phyloP scores from a whole-genome alignment of 2,329 filamentous ascomycete species.

The Metarhizium humberi region DNA sequence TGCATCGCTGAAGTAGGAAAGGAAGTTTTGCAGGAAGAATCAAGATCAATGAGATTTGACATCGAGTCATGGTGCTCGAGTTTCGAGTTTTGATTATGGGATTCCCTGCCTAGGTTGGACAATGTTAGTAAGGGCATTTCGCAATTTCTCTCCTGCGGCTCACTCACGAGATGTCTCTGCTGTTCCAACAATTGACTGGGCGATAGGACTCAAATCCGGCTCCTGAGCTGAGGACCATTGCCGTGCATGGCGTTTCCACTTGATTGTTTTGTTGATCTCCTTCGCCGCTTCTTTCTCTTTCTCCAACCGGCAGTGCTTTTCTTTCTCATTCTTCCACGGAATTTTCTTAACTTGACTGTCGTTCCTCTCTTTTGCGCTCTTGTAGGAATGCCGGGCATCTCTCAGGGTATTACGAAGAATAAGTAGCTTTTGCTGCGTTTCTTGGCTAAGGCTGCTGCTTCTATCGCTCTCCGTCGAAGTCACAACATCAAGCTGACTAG shows the following conservation, averaged over 20 bases:
- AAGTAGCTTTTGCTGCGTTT: slow-evolving; percentile 22
- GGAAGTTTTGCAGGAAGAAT: not conserved
- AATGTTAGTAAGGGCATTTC: not conserved
- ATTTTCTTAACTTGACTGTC: slow-evolving; percentile 31
- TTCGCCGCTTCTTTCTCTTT: slow-evolving; percentile 28
- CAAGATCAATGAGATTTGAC: slow-evolving; percentile 2
- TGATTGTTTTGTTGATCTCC: slow-evolving; percentile 21
- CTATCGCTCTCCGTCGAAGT: slow-evolving; percentile 39
- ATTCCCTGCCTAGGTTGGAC: slow-evolving; percentile 1
- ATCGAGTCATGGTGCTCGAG: not conserved
- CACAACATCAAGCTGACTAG: slow-evolving; percentile 41
- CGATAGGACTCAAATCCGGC: slow-evolving; percentile 39
- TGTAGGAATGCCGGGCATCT: slow-evolving; percentile 24
- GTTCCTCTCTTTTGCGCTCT: slow-evolving; percentile 34
- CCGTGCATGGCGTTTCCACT: slow-evolving; percentile 34
- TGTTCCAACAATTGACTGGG: slow-evolving; percentile 28
- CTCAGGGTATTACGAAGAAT: slow-evolving; percentile 22
- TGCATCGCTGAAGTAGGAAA: not conserved
- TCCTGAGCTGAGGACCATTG: slow-evolving; percentile 44
- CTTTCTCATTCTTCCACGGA: slow-evolving; percentile 20
- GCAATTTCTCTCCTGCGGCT: not conserved
- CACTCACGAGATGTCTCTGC: slow-evolving; percentile 15
- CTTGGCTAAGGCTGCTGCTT: slow-evolving; percentile 22
- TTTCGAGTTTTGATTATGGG: not conserved
- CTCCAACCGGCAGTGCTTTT: slow-evolving; percentile 34